Base-by-base conservation (phyloP, 306 rosid genomes). In the Crotalaria pallida region DNA sequence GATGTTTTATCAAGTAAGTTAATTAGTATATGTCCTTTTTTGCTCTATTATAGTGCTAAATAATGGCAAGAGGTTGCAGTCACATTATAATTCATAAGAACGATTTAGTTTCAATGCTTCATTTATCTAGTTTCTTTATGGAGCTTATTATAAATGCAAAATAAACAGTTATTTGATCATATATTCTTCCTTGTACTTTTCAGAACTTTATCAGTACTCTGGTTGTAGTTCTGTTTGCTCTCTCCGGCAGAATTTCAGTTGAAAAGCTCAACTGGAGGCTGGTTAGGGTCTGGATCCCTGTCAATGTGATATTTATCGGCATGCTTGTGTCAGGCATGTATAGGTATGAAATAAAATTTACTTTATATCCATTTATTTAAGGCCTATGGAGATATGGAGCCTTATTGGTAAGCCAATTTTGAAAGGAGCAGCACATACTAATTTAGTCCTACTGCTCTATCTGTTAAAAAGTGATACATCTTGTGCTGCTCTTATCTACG, bases 301-400 rank as follows among this genome's bases (percentile, higher is more conserved):
- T 93, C 58, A 93, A 93, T 79, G 70, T 90, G 45, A 88, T 93
- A 80, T 93, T 93, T 72, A 78, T 89, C 19, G 90, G 96, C 63
- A 90, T 93, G 98, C 96, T 93, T 75, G 79, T 88, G 51, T 88
- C 97, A 26, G 92, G 94, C 84, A 93, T 90, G 96, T 87, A 86
- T 78, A 90, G 97, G 98, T 91, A 80, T 29, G 73, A 16, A 69
- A 41, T 34, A 68, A 33, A 52, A 55, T 53, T 40, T 8, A 1
- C 33, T 62, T 61, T 48, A 18, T 40, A n/a, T 61, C 7, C 21
- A 24, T 29, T 19, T 1, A 7, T 10, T 66, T 29, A 52, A 60
- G 22, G 24, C 34, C 64, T 40, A 19, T 12, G 49, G 23, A 8
- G 16, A 68, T 65, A 45, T 73, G 56, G 51, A 17, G 33, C 44